Base-by-base conservation (phyloP, 129 eudicot species). In the Flaveria ramosissima region DNA sequence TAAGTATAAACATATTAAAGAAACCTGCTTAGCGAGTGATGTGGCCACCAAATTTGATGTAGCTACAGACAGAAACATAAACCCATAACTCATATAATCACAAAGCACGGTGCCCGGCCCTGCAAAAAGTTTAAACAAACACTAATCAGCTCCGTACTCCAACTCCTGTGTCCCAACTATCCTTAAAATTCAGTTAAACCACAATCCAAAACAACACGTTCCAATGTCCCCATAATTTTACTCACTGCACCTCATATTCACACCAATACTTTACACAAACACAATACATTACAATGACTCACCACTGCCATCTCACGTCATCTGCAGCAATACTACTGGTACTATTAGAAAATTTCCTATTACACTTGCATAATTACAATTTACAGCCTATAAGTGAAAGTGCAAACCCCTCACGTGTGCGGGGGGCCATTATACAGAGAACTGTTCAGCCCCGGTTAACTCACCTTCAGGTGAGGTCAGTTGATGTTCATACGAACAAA, bases 31-130 rank as follows among this genome's bases (percentile, higher is more conserved):
- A 7, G 97, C 94, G 48, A 94, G 97, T 50, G 97, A 78, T 70
- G 97, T 94, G 36, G 99, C 99, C 71, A 94, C 97, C 89, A 94
- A 75, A 83, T 94, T 94, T 20, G 99, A 94, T 32, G 99, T 94
- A 51, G 99, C 97, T 20, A 94, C 89, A 8, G 99, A 89, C n/a
- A 94, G 96, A 80, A 94, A 94, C 99, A 94, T 94, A 77, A 94
- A 94, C 48, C 80, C 88, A 48, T 94, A 94, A 73, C 97, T 81
- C 80, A 88, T 86, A 73, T 94, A 50, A 84, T 94, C 99, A 64
- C 99, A 94, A 16, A 91, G 87, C 80, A 91, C 99, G 0, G 99
- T 93, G 47, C 96, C 97, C 2, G 99, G 97, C 39, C 99, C 99
- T 94, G 88, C 81, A 73, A 69, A 69, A 81, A 32, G 60, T 57